Base-by-base conservation (phyloP, 495 filamentous ascomycete genomes). In the Penicillium lagena region DNA sequence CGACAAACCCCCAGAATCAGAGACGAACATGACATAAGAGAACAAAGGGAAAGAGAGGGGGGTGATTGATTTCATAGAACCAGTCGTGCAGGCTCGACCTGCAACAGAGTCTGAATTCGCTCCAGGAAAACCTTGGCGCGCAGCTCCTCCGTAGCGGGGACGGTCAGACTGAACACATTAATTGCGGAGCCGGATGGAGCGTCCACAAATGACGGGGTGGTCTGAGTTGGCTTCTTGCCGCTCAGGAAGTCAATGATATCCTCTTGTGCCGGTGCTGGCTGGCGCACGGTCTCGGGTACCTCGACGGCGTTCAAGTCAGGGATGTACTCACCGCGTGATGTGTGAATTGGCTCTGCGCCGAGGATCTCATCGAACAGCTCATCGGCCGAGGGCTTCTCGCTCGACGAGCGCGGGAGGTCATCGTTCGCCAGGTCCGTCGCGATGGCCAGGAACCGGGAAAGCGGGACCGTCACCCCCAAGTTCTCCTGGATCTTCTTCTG, bases 281-380 rank as follows among this genome's bases (percentile, higher is more conserved):
- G 46, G 40, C 38, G 58, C 4, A 47, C 44, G 9, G 62, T 30
- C 7, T 52, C 49, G 51, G 52, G 15, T 50, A 57, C 39, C 52
- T 68, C 37, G 70, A 87, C 59, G 12, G 80, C 79, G 31, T 80
- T 81, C 36, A 95, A 70, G 60, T 90, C 86, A 1, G 90, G 90
- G 2, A 82, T 63, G 55, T 86, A 95, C 39, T 67, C 64, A 1
- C 82, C 82, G 22, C 72, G 70, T 2, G 75, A 73, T 14, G 77
- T 76, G 11, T 59, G 58, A 39, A 69, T 51, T 7, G 80, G 67
- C 50, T 79, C 80, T 44, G 83, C 76, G 15, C 91, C 91, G 9
- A 98, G 77, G 12, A 98, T 69, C 56, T 90, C 79, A 56, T 95
- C 79, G 64, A 97, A 96, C 7, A 98, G 75, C 51, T 96, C 89